Conservation (phyloP, 345 rosid genomes). For the Eucalyptus regnans region DNA sequence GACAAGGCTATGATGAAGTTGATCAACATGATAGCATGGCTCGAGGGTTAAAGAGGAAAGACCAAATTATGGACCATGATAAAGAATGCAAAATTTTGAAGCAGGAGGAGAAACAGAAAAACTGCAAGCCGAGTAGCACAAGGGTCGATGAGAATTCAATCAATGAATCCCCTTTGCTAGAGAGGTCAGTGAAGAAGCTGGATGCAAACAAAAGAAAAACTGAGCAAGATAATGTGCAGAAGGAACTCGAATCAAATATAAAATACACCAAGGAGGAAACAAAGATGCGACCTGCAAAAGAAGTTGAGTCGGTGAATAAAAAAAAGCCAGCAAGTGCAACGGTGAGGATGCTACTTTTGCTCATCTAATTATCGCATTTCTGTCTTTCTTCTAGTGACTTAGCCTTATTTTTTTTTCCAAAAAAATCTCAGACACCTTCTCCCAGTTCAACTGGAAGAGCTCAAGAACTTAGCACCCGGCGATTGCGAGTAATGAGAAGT, state of each 20-base stretch:
- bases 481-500: slow-evolving; percentile 46
- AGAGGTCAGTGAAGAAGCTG: neutral
- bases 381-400: neutral
- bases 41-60: neutral
- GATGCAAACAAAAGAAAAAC: neutral
- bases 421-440: neutral
- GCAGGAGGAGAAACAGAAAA: neutral
- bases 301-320: neutral
- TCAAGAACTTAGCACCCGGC: slow-evolving; percentile 22
- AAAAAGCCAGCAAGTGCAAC: neutral
- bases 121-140: neutral
- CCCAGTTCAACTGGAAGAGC: neutral
- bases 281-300: neutral
- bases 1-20: neutral
- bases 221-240: neutral
- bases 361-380: neutral
- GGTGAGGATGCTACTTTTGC: neutral
- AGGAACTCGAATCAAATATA: neutral
- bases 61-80: neutral
- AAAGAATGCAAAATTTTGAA: neutral
- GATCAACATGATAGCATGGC: neutral
- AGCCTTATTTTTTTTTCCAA: neutral
- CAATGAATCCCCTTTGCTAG: neutral
- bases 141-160: neutral
- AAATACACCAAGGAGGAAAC: neutral